Conservation (phyloP, 257 asterid genomes). For the Handroanthus guayacan region DNA sequence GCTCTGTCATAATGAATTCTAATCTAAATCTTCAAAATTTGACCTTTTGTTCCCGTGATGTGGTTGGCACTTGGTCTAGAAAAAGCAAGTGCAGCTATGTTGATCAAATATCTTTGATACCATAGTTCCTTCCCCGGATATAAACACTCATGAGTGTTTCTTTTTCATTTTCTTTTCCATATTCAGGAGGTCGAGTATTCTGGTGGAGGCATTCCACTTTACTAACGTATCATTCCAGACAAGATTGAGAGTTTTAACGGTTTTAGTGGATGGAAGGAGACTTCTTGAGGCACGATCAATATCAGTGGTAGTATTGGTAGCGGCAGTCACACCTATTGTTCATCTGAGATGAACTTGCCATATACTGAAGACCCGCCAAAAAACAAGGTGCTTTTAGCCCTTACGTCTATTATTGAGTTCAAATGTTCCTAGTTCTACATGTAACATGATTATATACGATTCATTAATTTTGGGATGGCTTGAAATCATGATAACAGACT, state of each 20-base stretch:
- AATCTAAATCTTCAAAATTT: background rate
- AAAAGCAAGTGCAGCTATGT: background rate
- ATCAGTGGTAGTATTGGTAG: background rate
- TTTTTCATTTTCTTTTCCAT: background rate
- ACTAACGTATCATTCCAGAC: conserved; percentile 34
- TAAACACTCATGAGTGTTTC: too few species aligned
- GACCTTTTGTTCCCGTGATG: background rate
- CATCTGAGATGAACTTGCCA: background rate
- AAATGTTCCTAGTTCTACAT: background rate
- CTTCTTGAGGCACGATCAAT: conserved; percentile 22
- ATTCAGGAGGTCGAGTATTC: conserved; percentile 77
- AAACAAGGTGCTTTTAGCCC: background rate
- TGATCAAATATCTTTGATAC: background rate
- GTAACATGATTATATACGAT: background rate
- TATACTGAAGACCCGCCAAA: background rate
- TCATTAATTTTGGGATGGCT: background rate
- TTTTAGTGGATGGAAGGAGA: conserved; percentile 13
- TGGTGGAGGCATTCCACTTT: conserved; percentile 68
- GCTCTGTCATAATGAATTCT: background rate
- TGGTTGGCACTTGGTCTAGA: background rate
- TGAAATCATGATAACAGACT: background rate
- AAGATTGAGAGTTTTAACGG: background rate
- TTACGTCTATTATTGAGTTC: background rate
- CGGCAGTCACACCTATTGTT: background rate
- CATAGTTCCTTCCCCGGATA: background rate